A percentile compares a stretch with the other conserved stretches of the same genome.
Conservation (phyloP, 1,284 basidiomycete genomes). For the Sanguinoderma infundibulare region DNA sequence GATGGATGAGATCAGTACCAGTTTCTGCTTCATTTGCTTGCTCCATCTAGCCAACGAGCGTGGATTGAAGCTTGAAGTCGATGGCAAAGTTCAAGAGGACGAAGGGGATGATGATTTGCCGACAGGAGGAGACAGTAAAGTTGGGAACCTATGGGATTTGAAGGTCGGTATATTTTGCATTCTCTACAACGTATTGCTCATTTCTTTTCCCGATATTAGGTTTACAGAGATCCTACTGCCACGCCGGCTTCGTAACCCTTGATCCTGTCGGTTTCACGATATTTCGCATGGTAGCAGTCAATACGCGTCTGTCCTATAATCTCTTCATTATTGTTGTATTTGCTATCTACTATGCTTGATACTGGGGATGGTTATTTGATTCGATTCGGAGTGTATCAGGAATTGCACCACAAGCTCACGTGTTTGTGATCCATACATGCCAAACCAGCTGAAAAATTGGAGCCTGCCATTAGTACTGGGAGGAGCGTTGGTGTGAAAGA, state of each 20-base stretch:
- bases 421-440: no score
- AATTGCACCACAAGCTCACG: not conserved
- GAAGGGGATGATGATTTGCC: slow-evolving; percentile 31
- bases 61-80: slow-evolving; percentile 79
- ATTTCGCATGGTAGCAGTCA: not conserved
- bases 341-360: not conserved
- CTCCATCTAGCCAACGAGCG: slow-evolving; percentile 96
- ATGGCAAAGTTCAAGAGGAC: slow-evolving; percentile 32
- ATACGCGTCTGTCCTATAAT: slow-evolving; percentile 3
- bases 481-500: no score
- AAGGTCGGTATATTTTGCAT: slow-evolving; percentile 52
- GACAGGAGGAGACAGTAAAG: slow-evolving; percentile 38
- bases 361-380: not conserved
- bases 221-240: slow-evolving; percentile 73
- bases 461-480: no score
- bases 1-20: slow-evolving; percentile 98
- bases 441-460: no score
- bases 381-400: not conserved
- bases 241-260: slow-evolving; percentile 21
- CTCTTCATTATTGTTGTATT: not conserved
- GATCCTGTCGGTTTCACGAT: not conserved
- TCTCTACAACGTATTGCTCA: not conserved
- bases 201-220: slow-evolving; percentile 42
- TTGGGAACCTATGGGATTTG: slow-evolving; percentile 79
- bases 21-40: slow-evolving; percentile 99